Percentiles rank a stretch among this genome's conserved stretches.
Evolutionary conservation across 208 protist species (phyloP).

Genomic region (Leishmania gerbilli): DNA sequence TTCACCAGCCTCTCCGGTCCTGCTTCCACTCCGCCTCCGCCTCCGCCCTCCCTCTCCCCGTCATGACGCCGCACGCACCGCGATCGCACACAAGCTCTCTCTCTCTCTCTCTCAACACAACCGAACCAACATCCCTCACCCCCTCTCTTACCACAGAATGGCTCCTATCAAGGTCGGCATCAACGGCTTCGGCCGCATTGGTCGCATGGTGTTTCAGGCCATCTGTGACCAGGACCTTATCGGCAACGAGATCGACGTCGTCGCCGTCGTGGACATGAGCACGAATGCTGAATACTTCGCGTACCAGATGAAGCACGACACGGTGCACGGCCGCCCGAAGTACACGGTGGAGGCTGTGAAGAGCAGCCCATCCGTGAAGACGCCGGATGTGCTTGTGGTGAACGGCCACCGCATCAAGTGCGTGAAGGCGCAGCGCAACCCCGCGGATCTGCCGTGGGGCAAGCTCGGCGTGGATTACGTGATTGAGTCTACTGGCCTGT

Average conservation of each 20-base stretch:
- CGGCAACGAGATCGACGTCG: constrained; percentile 86
- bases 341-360: constrained; percentile 75
- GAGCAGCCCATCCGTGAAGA: constrained; percentile 63
- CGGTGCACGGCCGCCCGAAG: constrained; percentile 94
- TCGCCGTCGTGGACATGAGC: constrained; percentile 98
- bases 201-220: constrained; percentile 96
- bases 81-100: background rate
- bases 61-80: background rate
- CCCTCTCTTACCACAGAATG: constrained; percentile 21
- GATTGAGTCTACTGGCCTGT: constrained; percentile 99
- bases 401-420: constrained; percentile 81
- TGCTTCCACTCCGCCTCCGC: background rate
- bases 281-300: constrained; percentile 97
- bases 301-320: constrained; percentile 97
- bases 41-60: background rate
- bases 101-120: constrained; percentile 3
- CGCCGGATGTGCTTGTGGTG: constrained; percentile 81
- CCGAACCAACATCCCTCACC: background rate
- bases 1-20: background rate
- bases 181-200: constrained; percentile 99
- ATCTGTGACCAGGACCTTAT: constrained; percentile 70
- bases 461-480: constrained; percentile 95
- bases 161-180: constrained; percentile 93
- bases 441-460: constrained; percentile 95
- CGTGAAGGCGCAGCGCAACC: constrained; percentile 87